Evolutionary conservation across 108 stramenopile genomes (phyloP).

Genomic region (Skeletonema grethae): DNA sequence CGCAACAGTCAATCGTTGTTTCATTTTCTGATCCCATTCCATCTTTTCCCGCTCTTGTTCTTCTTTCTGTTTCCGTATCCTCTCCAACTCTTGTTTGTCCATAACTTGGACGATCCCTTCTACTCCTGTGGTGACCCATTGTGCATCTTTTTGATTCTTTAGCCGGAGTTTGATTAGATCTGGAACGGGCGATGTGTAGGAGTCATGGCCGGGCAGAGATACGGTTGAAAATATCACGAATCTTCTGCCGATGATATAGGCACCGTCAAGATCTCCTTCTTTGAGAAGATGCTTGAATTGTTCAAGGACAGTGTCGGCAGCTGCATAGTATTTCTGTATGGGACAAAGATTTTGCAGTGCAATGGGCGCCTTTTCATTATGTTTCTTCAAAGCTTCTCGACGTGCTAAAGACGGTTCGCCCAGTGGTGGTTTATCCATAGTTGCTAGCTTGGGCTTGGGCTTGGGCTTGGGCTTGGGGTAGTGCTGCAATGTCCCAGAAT

Average conservation of each 20-base stretch:
- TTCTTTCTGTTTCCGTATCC: slow-evolving; percentile 37
- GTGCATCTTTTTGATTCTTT: slow-evolving; percentile 58
- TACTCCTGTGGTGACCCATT: slow-evolving; percentile 62
- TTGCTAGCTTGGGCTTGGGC: too few species aligned
- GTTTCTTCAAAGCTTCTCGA: slow-evolving; percentile 32
- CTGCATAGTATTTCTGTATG: slow-evolving; percentile 72
- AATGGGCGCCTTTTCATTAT: slow-evolving; percentile 32
- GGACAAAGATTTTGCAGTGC: slow-evolving; percentile 72
- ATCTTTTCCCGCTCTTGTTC: slow-evolving; percentile 40
- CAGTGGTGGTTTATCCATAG: too few species aligned
- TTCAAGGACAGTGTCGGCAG: slow-evolving; percentile 72
- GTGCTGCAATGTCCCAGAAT: too few species aligned
- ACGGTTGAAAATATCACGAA: slow-evolving; percentile 75
- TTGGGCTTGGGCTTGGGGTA: too few species aligned
- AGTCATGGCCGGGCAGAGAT: slow-evolving; percentile 71
- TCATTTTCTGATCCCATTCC: slow-evolving; percentile 53
- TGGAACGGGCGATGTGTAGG: slow-evolving; percentile 55
- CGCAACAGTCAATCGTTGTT: slow-evolving; percentile 34
- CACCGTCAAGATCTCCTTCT: slow-evolving; percentile 61
- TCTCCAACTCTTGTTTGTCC: slow-evolving; percentile 67
- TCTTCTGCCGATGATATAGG: slow-evolving; percentile 79
- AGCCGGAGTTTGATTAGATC: slow-evolving; percentile 29
- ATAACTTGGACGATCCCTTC: slow-evolving; percentile 74
- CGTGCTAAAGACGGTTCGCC: slow-evolving; percentile 39
- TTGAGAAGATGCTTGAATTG: slow-evolving; percentile 55